Conservation (phyloP, 495 filamentous ascomycete species). For the Hyaloscypha hepaticicola region DNA sequence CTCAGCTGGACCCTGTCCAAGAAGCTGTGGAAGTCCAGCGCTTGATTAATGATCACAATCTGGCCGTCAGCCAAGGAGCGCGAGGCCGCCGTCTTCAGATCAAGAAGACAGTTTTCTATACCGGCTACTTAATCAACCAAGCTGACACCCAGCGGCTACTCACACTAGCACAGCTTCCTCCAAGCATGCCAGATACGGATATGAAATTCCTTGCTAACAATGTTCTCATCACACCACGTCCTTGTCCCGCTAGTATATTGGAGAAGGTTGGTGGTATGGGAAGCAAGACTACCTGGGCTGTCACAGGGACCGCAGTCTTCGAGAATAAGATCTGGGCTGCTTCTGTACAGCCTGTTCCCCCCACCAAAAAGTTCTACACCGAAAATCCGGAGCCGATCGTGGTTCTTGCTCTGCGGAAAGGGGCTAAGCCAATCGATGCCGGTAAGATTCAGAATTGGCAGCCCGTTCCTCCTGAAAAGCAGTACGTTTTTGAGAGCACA, state of each 20-base stretch:
- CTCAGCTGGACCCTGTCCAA: conserved; percentile 74
- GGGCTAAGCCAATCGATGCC: conserved; percentile 75
- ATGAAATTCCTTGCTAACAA: conserved; percentile 84
- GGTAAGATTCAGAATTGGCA: conserved; percentile 84
- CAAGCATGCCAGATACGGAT: conserved; percentile 56
- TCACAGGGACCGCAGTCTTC: conserved; percentile 68
- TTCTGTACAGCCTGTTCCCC: conserved; percentile 67
- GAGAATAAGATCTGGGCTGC: conserved; percentile 89
- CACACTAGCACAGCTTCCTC: conserved; percentile 60
- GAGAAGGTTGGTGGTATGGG: conserved; percentile 84
- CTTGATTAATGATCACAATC: conserved; percentile 86
- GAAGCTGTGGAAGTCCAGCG: conserved; percentile 86
- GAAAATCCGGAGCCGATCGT: conserved; percentile 73
- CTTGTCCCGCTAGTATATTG: conserved; percentile 64
- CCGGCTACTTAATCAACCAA: conserved; percentile 81
- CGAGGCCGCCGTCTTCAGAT: conserved; percentile 56
- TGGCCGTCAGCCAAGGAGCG: conserved; percentile 38
- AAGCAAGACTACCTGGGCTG: conserved; percentile 76
- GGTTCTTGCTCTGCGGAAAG: conserved; percentile 69
- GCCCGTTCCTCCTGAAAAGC: conserved; percentile 63
- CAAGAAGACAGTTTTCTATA: conserved; percentile 86
- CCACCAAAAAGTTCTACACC: conserved; percentile 63
- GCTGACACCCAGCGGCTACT: conserved; percentile 69
- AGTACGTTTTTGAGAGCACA: conserved; percentile 69
- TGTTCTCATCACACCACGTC: conserved; percentile 81